Evolutionary conservation across 2,329 filamentous ascomycete genomes (phyloP).

Genomic region (Calonectria pteridis): DNA sequence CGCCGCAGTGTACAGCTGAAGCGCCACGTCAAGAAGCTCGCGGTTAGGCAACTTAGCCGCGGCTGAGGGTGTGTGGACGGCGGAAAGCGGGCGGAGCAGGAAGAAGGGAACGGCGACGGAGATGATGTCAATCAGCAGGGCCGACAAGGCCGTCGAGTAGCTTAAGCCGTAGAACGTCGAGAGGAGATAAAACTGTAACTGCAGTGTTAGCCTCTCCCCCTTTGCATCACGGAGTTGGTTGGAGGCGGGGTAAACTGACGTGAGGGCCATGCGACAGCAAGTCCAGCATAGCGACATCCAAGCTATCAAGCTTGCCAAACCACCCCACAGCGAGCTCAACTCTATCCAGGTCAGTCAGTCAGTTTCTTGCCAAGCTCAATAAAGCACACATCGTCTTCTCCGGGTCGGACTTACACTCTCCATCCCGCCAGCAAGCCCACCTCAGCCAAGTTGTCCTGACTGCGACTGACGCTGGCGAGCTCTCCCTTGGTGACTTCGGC

Average conservation of each 20-base stretch:
- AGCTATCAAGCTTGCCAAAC: conserved; percentile 80
- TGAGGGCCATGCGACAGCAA: conserved; percentile 81
- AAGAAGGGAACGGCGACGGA: conserved; percentile 80
- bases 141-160: conserved; percentile 69
- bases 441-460: conserved; percentile 72
- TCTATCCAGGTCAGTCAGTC: conserved; percentile 54
- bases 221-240: neutral
- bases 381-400: neutral
- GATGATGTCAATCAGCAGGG: conserved; percentile 75
- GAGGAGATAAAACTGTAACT: conserved; percentile 77
- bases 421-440: conserved; percentile 66
- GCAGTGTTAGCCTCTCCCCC: conserved; percentile 30
- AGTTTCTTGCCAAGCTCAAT: conserved; percentile 11
- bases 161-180: conserved; percentile 81
- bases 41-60: conserved; percentile 66
- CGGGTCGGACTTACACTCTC: conserved; percentile 63
- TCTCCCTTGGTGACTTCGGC: conserved; percentile 73
- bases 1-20: conserved; percentile 74
- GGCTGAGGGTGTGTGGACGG: conserved; percentile 69
- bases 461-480: conserved; percentile 75
- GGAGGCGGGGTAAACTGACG: conserved; percentile 56
- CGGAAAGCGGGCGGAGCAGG: conserved; percentile 77
- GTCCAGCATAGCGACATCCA: conserved; percentile 74
- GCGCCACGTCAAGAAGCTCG: conserved; percentile 73
- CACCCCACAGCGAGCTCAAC: conserved; percentile 79